Evolutionary conservation across 129 eudicot species (phyloP).

Genomic region (Centella asiatica): DNA sequence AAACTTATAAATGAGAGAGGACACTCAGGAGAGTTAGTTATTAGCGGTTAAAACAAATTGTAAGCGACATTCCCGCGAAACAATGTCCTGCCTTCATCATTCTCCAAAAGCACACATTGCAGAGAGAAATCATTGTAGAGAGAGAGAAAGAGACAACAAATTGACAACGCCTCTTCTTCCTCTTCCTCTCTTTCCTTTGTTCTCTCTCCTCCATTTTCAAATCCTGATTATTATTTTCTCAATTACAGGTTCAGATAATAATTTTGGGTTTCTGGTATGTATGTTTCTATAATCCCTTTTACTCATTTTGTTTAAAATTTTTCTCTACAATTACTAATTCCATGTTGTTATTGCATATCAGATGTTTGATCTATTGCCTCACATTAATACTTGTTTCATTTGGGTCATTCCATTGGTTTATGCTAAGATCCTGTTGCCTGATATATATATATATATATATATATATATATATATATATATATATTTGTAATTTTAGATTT

Average conservation of each 20-base stretch:
- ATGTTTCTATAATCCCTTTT: too few relatives aligned
- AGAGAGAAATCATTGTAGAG: background rate
- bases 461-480: too few relatives aligned
- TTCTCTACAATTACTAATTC: too few relatives aligned
- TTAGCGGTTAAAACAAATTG: constrained; percentile 4
- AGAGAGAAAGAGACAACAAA: background rate
- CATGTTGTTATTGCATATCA: background rate
- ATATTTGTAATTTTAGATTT: too few relatives aligned
- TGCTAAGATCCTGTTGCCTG: too few relatives aligned
- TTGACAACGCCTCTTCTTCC: background rate
- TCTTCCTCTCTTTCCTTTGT: background rate
- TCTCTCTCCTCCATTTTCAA: background rate
- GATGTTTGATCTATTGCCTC: background rate
- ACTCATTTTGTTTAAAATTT: background rate
- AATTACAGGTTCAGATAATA: background rate
- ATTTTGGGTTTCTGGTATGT: background rate
- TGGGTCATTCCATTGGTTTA: too few relatives aligned
- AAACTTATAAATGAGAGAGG: background rate
- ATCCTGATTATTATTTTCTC: background rate
- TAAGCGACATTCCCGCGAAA: background rate
- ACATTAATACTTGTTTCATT: too few relatives aligned
- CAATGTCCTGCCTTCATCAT: background rate
- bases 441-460: too few relatives aligned
- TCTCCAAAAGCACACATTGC: background rate
- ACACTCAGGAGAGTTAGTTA: background rate